Percentiles rank a stretch among this genome's conserved stretches.
Conservation (phyloP, 305 asterid genomes). For the Rubia occidens region DNA sequence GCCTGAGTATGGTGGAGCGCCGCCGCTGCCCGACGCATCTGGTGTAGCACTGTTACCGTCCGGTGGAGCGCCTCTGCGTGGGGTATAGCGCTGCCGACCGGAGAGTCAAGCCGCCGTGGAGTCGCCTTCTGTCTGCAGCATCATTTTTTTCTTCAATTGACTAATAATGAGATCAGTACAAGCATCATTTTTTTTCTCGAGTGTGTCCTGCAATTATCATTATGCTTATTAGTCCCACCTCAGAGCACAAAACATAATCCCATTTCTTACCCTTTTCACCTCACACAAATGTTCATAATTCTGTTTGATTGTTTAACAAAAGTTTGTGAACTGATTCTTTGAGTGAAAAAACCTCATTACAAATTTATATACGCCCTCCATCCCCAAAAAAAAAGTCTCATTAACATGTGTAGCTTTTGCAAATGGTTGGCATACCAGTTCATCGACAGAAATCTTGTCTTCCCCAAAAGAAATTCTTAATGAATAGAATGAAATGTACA, state of each 20-base stretch:
- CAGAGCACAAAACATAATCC: background rate
- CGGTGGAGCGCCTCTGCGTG: no score
- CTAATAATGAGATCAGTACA: constrained; percentile 55
- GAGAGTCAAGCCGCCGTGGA: no score
- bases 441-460: constrained; percentile 48
- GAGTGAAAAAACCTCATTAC: background rate
- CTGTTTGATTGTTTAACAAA: background rate
- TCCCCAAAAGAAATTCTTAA: constrained; percentile 55
- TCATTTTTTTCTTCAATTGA: no score
- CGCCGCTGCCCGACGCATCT: no score
- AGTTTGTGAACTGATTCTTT: background rate
- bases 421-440: constrained; percentile 41
- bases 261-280: background rate
- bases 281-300: background rate
- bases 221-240: constrained; percentile 18
- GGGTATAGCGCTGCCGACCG: no score
- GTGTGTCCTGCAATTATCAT: constrained; percentile 49
- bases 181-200: constrained; percentile 54
- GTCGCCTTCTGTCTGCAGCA: no score
- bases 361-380: background rate
- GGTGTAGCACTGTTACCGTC: no score
- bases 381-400: background rate
- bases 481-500: constrained; percentile 46
- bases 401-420: background rate
- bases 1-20: no score